A percentile compares a stretch with the other conserved stretches of the same genome.
Evolutionary conservation across 169 alveolate genomes (phyloP).

Genomic region (Babesia caballi): DNA sequence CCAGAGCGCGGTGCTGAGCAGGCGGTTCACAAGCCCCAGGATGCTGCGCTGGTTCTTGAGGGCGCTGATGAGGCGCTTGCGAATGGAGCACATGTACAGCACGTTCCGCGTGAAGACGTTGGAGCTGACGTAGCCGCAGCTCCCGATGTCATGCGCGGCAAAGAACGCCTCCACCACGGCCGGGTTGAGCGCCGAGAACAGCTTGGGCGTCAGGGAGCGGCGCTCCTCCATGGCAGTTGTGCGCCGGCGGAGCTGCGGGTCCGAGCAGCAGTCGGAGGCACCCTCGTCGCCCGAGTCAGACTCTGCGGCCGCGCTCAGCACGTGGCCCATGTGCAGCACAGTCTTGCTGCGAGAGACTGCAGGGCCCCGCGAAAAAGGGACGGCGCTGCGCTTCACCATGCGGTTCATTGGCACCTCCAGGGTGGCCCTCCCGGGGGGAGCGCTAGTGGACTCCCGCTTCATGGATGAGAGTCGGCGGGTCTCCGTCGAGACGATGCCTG

Average conservation of each 20-base stretch:
- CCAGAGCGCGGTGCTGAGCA: slow-evolving; percentile 59
- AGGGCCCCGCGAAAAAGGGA: not conserved
- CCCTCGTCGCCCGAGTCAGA: not conserved
- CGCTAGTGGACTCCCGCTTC: not conserved
- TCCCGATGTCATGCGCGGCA: slow-evolving; percentile 26
- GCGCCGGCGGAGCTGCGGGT: not conserved
- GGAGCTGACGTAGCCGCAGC: slow-evolving; percentile 45
- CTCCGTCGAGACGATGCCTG: not conserved
- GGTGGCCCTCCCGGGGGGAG: not conserved
- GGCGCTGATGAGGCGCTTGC: slow-evolving; percentile 52
- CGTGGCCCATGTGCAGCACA: not conserved
- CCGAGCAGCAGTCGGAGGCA: not conserved
- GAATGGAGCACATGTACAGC: slow-evolving; percentile 45
- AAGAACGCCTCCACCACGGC: slow-evolving; percentile 48
- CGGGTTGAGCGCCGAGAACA: slow-evolving; percentile 34
- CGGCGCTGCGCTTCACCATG: not conserved
- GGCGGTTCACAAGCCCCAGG: slow-evolving; percentile 44
- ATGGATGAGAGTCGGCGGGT: not conserved
- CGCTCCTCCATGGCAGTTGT: slow-evolving; percentile 19
- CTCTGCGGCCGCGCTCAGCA: not conserved
- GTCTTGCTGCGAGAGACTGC: not conserved
- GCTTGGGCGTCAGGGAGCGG: slow-evolving; percentile 21
- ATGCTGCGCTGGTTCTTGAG: slow-evolving; percentile 65
- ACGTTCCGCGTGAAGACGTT: slow-evolving; percentile 22
- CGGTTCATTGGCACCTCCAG: not conserved